These are phyloP conservation scores for Ananas comosus DNA, from an alignment of 176 grass and related monocot genomes.

Conservation along the genomic window DNA sequence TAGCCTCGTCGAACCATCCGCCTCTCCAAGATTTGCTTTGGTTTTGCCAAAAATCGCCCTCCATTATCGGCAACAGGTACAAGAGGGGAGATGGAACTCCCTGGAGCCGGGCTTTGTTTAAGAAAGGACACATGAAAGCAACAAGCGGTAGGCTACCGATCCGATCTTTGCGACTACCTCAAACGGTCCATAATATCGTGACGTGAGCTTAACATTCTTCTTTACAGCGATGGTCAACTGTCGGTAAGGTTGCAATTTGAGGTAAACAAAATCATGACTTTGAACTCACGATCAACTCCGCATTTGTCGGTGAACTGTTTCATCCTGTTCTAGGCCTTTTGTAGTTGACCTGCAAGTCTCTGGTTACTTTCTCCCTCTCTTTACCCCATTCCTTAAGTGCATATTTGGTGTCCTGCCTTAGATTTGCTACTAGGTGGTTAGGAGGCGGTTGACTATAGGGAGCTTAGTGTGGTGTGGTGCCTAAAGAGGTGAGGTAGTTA, in stretches of 20 bases:
- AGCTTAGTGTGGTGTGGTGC: rapidly evolving
- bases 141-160: too few species aligned
- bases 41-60: too few species aligned
- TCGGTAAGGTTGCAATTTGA: constrained; percentile 5
- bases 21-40: too few species aligned
- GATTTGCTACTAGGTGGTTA: neutral
- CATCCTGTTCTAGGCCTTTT: neutral
- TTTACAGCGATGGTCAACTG: too few species aligned
- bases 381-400: neutral
- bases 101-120: too few species aligned
- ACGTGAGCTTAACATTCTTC: too few species aligned
- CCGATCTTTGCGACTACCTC: too few species aligned
- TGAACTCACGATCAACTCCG: neutral
- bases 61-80: too few species aligned
- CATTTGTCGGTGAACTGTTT: neutral
- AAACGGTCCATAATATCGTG: too few species aligned
- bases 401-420: neutral
- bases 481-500: rapidly evolving
- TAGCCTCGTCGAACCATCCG: too few species aligned
- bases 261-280: constrained; percentile 6
- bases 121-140: too few species aligned
- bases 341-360: neutral
- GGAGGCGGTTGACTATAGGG: neutral
- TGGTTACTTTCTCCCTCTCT: neutral
- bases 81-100: too few species aligned